A percentile compares a stretch with the other conserved stretches of the same genome.
These are phyloP conservation scores for Puya raimondii DNA, from an alignment of 176 grass and related monocot genomes.

Conservation along the genomic window DNA sequence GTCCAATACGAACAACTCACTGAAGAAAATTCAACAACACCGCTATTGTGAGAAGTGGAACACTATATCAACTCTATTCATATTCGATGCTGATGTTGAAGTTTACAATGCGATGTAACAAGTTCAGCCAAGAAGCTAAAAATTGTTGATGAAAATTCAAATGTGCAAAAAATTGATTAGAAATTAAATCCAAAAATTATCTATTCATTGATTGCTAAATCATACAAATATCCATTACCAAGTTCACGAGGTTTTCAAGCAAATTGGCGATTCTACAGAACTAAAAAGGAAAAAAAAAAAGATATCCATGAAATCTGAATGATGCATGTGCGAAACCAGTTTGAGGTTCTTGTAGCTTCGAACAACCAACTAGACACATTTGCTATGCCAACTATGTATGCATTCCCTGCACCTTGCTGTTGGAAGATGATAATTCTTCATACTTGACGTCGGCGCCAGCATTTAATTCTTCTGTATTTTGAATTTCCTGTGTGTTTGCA, in stretches of 20 bases:
- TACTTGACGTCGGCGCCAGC: conserved; percentile 62
- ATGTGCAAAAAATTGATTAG: neutral
- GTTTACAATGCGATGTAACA: neutral
- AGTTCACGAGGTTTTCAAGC: neutral
- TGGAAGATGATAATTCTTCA: conserved; percentile 53
- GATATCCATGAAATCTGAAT: no score
- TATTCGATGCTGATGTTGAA: neutral
- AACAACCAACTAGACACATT: conserved; percentile 24
- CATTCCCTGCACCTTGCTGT: conserved; percentile 85
- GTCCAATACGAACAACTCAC: conserved; percentile 1
- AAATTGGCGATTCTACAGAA: neutral
- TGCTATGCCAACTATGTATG: conserved; percentile 63
- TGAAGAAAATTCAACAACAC: neutral
- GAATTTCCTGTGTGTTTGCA: conserved; percentile 55
- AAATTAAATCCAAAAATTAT: neutral
- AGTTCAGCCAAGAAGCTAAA: neutral
- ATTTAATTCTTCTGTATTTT: conserved; percentile 53
- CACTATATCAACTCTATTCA: neutral
- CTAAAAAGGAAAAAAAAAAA: no score
- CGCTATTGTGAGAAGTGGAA: neutral
- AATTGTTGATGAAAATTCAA: neutral
- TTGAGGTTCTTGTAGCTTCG: no score
- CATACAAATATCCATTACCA: neutral
- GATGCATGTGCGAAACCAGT: no score
- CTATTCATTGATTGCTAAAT: neutral